phyloP scores from a whole-genome alignment of 140 eudicot species.

The Ambrosia hybrid region DNA sequence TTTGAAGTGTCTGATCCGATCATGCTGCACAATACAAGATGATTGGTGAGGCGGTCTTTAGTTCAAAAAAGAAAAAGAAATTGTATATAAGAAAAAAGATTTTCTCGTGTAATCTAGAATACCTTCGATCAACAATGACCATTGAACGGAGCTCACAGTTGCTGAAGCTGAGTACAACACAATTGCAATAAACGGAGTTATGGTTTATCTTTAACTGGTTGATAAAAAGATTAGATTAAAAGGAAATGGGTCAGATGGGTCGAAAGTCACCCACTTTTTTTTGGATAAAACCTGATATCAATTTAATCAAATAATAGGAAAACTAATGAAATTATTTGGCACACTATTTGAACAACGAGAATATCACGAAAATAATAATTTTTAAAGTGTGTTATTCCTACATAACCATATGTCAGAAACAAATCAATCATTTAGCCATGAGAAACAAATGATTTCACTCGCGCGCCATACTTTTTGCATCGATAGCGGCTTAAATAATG shows the following conservation, averaged over 20 bases:
- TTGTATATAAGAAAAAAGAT: background rate
- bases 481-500: no score
- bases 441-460: no score
- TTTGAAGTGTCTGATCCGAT: constrained; percentile 51
- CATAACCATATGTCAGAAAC: no score
- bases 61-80: background rate
- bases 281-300: background rate
- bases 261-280: background rate
- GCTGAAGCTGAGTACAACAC: constrained; percentile 56
- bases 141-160: constrained; percentile 95
- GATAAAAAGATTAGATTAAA: background rate
- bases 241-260: background rate
- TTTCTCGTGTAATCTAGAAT: background rate
- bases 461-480: no score
- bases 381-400: no score
- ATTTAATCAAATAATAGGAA: no score
- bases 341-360: no score
- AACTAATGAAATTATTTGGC: no score
- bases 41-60: background rate
- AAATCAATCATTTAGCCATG: no score
- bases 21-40: constrained; percentile 47
- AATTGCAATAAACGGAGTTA: background rate
- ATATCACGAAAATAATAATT: no score
- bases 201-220: background rate
- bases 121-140: constrained; percentile 86